Conservation (phyloP, 2,329 filamentous ascomycete genomes). For the Lojkania enalia region DNA sequence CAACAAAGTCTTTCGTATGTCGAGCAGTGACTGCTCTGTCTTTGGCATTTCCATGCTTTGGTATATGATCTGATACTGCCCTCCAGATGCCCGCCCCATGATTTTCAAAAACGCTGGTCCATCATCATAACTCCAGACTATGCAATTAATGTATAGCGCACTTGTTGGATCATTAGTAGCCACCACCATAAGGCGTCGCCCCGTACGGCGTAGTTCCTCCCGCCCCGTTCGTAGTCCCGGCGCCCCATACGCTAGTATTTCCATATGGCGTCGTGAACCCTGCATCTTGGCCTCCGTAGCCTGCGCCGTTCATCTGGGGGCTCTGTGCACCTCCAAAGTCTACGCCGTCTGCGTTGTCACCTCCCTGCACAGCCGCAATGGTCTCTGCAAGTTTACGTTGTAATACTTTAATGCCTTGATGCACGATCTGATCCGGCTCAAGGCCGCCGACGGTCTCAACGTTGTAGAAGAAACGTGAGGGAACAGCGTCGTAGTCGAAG, state of each 20-base stretch:
- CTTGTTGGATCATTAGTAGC: constrained; percentile 1
- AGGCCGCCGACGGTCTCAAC: constrained; percentile 87
- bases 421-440: constrained; percentile 85
- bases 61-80: no score
- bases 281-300: constrained; percentile 62
- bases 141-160: no score
- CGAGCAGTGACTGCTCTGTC: no score
- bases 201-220: constrained; percentile 59
- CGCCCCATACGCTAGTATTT: constrained; percentile 67
- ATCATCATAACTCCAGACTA: no score
- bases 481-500: constrained; percentile 89
- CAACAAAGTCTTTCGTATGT: no score
- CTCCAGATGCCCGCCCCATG: no score
- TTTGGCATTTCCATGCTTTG: no score
- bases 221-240: constrained; percentile 40
- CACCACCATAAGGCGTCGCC: constrained; percentile 62
- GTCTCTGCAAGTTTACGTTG: constrained; percentile 88
- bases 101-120: no score
- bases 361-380: constrained; percentile 66
- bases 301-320: constrained; percentile 56
- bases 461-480: constrained; percentile 87
- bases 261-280: constrained; percentile 71
- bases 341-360: constrained; percentile 54
- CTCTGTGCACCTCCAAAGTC: constrained; percentile 68
- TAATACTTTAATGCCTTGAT: constrained; percentile 83